Base-by-base conservation (phyloP, 1,139 yeast species). In the Insectozyma bohioensis region DNA sequence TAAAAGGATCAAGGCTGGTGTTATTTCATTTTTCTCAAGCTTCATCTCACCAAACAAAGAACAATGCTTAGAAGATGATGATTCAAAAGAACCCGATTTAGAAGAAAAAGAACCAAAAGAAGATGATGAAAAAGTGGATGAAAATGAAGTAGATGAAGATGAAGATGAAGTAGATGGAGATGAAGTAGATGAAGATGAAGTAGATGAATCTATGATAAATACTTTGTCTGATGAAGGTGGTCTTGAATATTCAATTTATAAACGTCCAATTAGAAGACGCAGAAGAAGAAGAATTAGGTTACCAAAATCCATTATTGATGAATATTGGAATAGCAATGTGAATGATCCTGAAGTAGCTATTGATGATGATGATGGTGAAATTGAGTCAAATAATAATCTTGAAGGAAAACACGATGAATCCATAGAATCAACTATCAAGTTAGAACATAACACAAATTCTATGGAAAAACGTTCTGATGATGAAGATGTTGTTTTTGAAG, bases 241-340 rank as follows among this genome's bases (percentile, higher is more conserved):
- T 21, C 19, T 14, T 12, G 21, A 26, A 18, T 18, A 9, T 5
- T 20, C 10, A 16, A 9, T 6, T n/a, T n/a, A n/a, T n/a, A 22
- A 17, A 20, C 12, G 27, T 9, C 26, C 34, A 16, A 19, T 18
- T 2, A 26, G 17, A 26, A 25, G 30, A 18, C 8, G 28, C 15
- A 23, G 18, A n/a, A 19, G 28, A 10, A 19, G 31, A 19, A 19
- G 31, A 22, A 6, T 17, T 9, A 17, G 28, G n/a, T 16, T 20
- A 9, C 8, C 25, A 15, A 18, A 6, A 15, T 6, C 30, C n/a
- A 5, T 12, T n/a, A n/a, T 19, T 23, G 28, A 6, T 20, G n/a
- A 11, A 3, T 16, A 15, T 25, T 17, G 15, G 13, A 22, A 5
- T 19, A 18, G 23, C n/a, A 9, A 24, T 12, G 23, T 10, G 14